Evolutionary conservation across 768 basidiomycete genomes (phyloP).

Genomic region (Chiua virens): DNA sequence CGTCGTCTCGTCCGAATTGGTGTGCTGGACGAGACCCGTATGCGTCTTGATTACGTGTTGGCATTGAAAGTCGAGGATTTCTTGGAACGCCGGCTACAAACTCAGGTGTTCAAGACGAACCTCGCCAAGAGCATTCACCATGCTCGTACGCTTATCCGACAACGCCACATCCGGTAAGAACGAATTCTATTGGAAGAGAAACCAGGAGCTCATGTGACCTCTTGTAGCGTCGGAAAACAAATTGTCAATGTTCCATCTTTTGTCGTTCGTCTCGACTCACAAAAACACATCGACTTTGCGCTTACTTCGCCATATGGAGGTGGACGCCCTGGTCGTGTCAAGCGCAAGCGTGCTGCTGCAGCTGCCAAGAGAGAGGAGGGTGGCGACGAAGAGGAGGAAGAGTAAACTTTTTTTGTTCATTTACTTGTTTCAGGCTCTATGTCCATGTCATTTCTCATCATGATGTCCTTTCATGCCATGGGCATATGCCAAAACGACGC

Average conservation of each 20-base stretch:
- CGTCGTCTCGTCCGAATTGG: constrained; percentile 97
- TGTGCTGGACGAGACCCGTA: constrained; percentile 97
- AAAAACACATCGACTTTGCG: constrained; percentile 99
- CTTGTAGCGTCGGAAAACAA: constrained; percentile 91
- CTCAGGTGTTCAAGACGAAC: constrained; percentile 99
- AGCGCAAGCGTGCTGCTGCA: constrained; percentile 95
- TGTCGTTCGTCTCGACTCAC: constrained; percentile 98
- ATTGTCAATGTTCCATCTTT: constrained; percentile 99
- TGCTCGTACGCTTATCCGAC: constrained; percentile 96
- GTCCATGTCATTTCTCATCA: constrained; percentile 23
- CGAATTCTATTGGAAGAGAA: neutral
- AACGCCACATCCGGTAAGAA: constrained; percentile 94
- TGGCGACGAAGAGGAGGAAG: constrained; percentile 89
- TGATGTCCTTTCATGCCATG: constrained; percentile 34
- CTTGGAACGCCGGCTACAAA: constrained; percentile 98
- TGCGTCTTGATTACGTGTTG: constrained; percentile 99
- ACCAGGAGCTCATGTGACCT: neutral
- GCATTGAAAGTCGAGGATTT: constrained; percentile 99
- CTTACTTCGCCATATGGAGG: constrained; percentile 96
- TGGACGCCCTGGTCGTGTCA: constrained; percentile 91
- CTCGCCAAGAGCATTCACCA: constrained; percentile 99
- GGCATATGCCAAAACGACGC: constrained; percentile 30
- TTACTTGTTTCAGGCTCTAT: constrained; percentile 28
- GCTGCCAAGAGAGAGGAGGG: constrained; percentile 91
- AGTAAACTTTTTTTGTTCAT: constrained; percentile 44